Evolutionary conservation across 2,329 filamentous ascomycete genomes (phyloP).

Genomic region (Apiospora arundinis): DNA sequence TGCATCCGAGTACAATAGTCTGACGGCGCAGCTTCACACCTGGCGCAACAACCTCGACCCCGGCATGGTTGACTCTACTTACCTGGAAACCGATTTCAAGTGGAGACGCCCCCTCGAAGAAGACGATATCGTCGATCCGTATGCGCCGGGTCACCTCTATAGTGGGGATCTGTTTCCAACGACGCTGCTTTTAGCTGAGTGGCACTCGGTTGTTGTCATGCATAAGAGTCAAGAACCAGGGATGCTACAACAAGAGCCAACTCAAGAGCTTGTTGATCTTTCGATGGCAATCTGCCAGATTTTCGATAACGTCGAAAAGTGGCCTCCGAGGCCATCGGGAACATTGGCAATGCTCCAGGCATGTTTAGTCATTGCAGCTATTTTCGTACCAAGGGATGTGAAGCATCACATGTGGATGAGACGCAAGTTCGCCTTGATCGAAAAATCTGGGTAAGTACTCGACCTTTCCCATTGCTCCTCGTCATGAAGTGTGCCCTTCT

Average conservation of each 20-base stretch:
- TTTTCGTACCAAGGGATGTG: slow-evolving; percentile 80
- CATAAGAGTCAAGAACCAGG: slow-evolving; percentile 75
- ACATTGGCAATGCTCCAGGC: slow-evolving; percentile 76
- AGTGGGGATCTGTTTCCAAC: slow-evolving; percentile 73
- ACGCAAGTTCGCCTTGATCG: slow-evolving; percentile 78
- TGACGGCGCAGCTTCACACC: slow-evolving; percentile 53
- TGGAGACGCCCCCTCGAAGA: slow-evolving; percentile 57
- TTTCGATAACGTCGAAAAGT: slow-evolving; percentile 79
- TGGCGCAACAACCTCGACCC: slow-evolving; percentile 66
- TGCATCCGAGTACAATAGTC: slow-evolving; percentile 61
- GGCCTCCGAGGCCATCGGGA: slow-evolving; percentile 73
- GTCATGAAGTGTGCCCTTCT: background rate
- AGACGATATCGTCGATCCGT: slow-evolving; percentile 77
- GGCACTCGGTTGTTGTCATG: slow-evolving; percentile 80
- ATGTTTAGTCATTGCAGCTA: slow-evolving; percentile 73
- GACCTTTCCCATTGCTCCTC: background rate
- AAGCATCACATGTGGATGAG: slow-evolving; percentile 81
- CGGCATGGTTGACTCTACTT: slow-evolving; percentile 64
- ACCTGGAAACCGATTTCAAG: slow-evolving; percentile 69
- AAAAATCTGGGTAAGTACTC: slow-evolving; percentile 74
- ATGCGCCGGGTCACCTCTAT: slow-evolving; percentile 72
- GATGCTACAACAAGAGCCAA: slow-evolving; percentile 56
- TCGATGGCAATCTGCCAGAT: slow-evolving; percentile 77
- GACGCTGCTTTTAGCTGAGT: slow-evolving; percentile 78
- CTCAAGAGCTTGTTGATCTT: slow-evolving; percentile 62